These are phyloP conservation scores for Sphaerosporella brunnea DNA, from an alignment of 495 filamentous ascomycete species.

Conservation along the genomic window DNA sequence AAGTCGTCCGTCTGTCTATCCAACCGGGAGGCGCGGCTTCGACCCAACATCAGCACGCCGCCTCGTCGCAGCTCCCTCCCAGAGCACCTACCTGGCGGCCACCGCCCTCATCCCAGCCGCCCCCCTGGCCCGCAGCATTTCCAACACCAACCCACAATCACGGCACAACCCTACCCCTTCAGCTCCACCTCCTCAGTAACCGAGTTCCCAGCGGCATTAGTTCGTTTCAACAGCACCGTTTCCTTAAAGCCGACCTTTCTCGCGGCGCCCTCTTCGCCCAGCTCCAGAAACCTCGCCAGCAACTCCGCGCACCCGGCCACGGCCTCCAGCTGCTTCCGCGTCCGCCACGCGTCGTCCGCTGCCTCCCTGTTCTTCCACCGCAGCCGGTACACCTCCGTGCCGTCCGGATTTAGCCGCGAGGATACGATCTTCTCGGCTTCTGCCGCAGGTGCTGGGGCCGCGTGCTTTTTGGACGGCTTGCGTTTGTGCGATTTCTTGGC, in stretches of 20 bases:
- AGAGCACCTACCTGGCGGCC: too few relatives aligned
- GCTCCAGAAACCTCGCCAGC: background rate
- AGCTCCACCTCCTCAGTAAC: background rate
- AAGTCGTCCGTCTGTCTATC: too few relatives aligned
- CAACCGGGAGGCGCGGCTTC: too few relatives aligned
- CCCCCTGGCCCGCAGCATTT: too few relatives aligned
- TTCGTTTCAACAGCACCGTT: background rate
- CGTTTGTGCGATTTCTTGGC: background rate
- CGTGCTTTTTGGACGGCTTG: background rate
- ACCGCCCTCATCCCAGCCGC: too few relatives aligned
- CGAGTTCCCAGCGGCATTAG: background rate
- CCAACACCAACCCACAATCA: too few relatives aligned
- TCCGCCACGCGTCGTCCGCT: background rate
- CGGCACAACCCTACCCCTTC: too few relatives aligned
- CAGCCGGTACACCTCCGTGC: background rate
- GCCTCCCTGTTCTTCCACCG: background rate
- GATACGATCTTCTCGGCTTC: background rate
- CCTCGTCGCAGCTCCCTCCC: too few relatives aligned
- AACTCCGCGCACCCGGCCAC: background rate
- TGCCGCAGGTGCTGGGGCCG: background rate
- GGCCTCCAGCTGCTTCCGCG: background rate
- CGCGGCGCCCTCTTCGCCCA: background rate
- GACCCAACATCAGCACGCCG: too few relatives aligned
- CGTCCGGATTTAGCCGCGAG: background rate
- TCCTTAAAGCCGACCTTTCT: background rate